Percentiles rank a stretch among this genome's conserved stretches.
These are phyloP conservation scores for Claviceps pusilla DNA, from an alignment of 2,329 filamentous ascomycete genomes.

Conservation along the genomic window DNA sequence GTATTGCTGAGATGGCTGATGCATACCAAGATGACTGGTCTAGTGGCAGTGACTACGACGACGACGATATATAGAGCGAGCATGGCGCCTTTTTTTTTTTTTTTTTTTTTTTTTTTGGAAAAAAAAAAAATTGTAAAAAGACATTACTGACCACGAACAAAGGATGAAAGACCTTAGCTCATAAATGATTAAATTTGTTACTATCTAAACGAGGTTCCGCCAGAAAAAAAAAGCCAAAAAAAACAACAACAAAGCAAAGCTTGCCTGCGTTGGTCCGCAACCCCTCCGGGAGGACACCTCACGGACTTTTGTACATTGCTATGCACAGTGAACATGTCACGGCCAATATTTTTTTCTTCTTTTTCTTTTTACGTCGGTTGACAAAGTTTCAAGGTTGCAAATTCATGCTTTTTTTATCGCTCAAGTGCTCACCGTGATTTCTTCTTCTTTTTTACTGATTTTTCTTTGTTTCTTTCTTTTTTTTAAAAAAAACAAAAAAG, in stretches of 20 bases:
- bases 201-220: background rate
- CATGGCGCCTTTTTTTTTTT: background rate
- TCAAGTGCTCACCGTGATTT: constrained; percentile 1
- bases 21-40: constrained; percentile 83
- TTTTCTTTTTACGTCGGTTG: background rate
- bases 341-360: background rate
- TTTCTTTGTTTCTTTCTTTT: background rate
- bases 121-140: background rate
- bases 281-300: background rate
- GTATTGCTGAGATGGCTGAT: constrained; percentile 67
- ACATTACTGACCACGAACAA: background rate
- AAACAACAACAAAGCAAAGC: background rate
- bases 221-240: background rate
- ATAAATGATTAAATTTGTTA: background rate
- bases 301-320: background rate
- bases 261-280: background rate
- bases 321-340: background rate
- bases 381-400: background rate
- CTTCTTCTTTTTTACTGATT: background rate
- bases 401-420: background rate
- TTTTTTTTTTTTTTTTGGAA: no score
- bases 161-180: background rate
- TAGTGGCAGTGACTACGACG: constrained; percentile 56
- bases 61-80: constrained; percentile 35
- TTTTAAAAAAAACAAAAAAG: background rate